Conservation (phyloP, 2,329 filamentous ascomycete genomes). For the Pyricularia sp. region DNA sequence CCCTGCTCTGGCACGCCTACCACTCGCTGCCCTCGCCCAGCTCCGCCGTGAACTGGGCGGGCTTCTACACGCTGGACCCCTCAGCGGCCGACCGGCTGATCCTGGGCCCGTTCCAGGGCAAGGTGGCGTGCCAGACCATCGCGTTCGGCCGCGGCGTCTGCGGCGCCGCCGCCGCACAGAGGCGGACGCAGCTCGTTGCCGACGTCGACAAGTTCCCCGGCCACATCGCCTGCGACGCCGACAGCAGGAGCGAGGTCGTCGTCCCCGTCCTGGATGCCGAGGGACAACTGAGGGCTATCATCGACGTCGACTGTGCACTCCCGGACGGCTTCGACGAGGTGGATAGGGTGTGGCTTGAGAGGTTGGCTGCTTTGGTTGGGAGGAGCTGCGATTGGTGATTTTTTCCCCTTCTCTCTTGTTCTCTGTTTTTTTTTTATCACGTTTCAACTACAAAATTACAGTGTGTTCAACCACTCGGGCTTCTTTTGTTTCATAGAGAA, state of each 20-base stretch:
- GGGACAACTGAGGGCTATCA: conserved; percentile 45
- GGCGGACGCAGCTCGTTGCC: conserved; percentile 53
- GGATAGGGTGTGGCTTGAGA: conserved; percentile 57
- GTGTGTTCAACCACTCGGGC: too few relatives aligned
- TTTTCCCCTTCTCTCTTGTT: neutral
- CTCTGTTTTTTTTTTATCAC: neutral
- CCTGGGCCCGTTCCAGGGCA: conserved; percentile 72
- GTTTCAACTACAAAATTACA: too few relatives aligned
- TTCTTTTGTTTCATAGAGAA: too few relatives aligned
- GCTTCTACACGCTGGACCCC: conserved; percentile 61
- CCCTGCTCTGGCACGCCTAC: conserved; percentile 71
- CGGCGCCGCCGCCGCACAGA: conserved; percentile 54
- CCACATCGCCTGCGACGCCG: conserved; percentile 74
- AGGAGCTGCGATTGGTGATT: conserved; percentile 57
- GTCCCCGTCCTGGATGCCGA: conserved; percentile 52
- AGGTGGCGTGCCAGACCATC: conserved; percentile 73
- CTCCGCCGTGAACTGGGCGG: conserved; percentile 67
- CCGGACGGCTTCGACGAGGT: conserved; percentile 58
- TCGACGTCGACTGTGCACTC: conserved; percentile 69
- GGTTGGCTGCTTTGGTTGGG: conserved; percentile 50
- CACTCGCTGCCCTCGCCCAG: conserved; percentile 61
- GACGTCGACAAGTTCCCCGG: conserved; percentile 70
- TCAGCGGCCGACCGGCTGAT: conserved; percentile 40
- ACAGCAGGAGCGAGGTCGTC: conserved; percentile 71
- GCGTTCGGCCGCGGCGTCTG: conserved; percentile 66